Base-by-base conservation (phyloP, 1,139 yeast species). In the Kodamaea anthophila region DNA sequence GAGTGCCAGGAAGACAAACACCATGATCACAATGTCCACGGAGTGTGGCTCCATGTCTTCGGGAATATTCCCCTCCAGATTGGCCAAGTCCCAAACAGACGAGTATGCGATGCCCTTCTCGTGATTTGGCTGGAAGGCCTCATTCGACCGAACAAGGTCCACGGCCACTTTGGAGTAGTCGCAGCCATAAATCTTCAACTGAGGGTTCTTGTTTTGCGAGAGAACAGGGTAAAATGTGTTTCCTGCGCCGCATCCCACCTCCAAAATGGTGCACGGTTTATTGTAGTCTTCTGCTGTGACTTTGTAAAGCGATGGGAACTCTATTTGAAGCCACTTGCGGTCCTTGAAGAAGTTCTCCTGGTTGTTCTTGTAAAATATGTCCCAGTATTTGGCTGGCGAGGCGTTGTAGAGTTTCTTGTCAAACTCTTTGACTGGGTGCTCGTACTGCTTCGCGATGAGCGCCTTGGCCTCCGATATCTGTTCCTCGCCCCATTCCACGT, bases 231-330 rank as follows among this genome's bases (percentile, higher is more conserved):
- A 91, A 58, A 91, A 71, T 0, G 98, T 91, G 53, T 93, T 93
- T 9, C 99, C 99, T 3, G 96, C 98, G 33, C 98, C 99, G 59
- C 98, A 91, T 3, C 99, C 99, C 32, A 93, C 82, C 53, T 91
- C 99, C 32, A 91, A 68, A 20, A 91, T 81, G 2, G 80, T 77
- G 16, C 70, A 69, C 4, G 80, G 73, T n/a, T 86, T 81, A 9
- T 79, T 70, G 41, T 55, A 60, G 25, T 76, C 83, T 29, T 73
- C 67, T 32, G 73, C 69, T 2, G 95, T 84, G 3, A 87, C 82
- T 38, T 77, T 80, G 48, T 82, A 88, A 22, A 91, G 61, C 10
- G 74, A 65, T 1, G 98, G 99, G 42, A 91, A 91, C 58, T 91
- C 99, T 29, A 88, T 82, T 49, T 84, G 86, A 35, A 91, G 65